phyloP scores from a whole-genome alignment of 768 basidiomycete genomes.

The Kwoniella europaea region DNA sequence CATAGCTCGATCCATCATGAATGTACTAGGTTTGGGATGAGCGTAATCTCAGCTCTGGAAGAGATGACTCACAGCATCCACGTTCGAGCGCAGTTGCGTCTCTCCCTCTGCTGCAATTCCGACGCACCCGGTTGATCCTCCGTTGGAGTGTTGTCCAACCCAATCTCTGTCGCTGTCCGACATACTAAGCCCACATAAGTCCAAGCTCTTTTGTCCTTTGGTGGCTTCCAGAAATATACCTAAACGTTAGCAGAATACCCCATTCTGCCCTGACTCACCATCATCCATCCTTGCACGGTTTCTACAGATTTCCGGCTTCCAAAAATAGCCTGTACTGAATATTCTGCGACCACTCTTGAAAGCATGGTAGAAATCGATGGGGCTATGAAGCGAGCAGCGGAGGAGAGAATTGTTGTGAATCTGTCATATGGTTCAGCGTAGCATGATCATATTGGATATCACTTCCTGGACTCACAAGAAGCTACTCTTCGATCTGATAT shows the following conservation, averaged over 20 bases:
- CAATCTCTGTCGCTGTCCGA: slow-evolving; percentile 28
- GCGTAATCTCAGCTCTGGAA: neutral
- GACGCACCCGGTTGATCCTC: neutral
- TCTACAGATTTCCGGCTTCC: slow-evolving; percentile 12
- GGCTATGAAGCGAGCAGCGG: slow-evolving; percentile 26
- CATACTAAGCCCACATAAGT: slow-evolving; percentile 31
- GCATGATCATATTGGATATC: too few species aligned
- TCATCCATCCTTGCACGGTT: slow-evolving; percentile 29
- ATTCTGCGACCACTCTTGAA: slow-evolving; percentile 9
- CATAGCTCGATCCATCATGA: slow-evolving; percentile 33
- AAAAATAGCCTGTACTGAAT: slow-evolving; percentile 25
- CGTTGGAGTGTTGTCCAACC: slow-evolving; percentile 20
- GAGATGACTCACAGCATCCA: slow-evolving; percentile 26
- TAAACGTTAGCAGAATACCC: neutral
- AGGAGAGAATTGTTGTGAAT: slow-evolving; percentile 24
- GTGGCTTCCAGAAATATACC: slow-evolving; percentile 33
- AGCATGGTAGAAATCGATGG: slow-evolving; percentile 12
- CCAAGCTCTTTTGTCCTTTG: slow-evolving; percentile 26
- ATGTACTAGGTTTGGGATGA: neutral
- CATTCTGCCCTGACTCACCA: slow-evolving; percentile 10
- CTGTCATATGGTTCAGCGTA: slow-evolving; percentile 6
- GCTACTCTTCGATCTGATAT: slow-evolving; percentile 76
- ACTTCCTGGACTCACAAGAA: slow-evolving; percentile 64
- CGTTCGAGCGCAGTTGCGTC: slow-evolving; percentile 21
- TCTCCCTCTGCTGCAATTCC: slow-evolving; percentile 18